These are phyloP conservation scores for Linnemannia exigua DNA, from an alignment of 192 early-diverging fungal species.

Conservation along the genomic window DNA sequence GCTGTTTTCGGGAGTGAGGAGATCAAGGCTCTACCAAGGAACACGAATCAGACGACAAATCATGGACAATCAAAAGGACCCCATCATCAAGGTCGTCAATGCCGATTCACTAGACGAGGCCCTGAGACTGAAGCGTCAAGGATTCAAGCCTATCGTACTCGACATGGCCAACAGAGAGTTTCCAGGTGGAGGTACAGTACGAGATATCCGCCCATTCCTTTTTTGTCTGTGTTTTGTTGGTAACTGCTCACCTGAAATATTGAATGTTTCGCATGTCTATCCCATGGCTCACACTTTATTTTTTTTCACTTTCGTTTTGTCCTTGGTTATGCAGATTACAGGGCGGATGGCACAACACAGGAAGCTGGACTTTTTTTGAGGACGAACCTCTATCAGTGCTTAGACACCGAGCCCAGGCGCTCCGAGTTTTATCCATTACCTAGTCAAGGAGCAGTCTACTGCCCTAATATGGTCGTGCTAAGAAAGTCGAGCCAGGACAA, in stretches of 20 bases:
- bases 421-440: constrained; percentile 59
- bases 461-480: constrained; percentile 59
- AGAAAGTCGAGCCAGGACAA: constrained; percentile 45
- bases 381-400: constrained; percentile 60
- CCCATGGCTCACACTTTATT: constrained; percentile 1
- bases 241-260: constrained; percentile 1
- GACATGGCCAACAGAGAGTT: constrained; percentile 59
- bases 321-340: constrained; percentile 34
- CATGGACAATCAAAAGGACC: constrained; percentile 51
- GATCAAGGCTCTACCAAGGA: constrained; percentile 45
- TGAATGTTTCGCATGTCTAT: neutral
- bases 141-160: constrained; percentile 58
- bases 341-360: constrained; percentile 52
- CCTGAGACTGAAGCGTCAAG: constrained; percentile 45
- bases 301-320: neutral
- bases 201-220: neutral
- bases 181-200: constrained; percentile 62
- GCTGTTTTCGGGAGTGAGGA: constrained; percentile 45
- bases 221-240: neutral
- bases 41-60: constrained; percentile 47
- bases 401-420: constrained; percentile 49
- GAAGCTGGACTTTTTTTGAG: constrained; percentile 61
- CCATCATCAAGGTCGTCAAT: constrained; percentile 46
- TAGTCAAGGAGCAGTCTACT: constrained; percentile 57
- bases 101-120: constrained; percentile 56